phyloP scores from a whole-genome alignment of 345 rosid species.

The Populus nigra region DNA sequence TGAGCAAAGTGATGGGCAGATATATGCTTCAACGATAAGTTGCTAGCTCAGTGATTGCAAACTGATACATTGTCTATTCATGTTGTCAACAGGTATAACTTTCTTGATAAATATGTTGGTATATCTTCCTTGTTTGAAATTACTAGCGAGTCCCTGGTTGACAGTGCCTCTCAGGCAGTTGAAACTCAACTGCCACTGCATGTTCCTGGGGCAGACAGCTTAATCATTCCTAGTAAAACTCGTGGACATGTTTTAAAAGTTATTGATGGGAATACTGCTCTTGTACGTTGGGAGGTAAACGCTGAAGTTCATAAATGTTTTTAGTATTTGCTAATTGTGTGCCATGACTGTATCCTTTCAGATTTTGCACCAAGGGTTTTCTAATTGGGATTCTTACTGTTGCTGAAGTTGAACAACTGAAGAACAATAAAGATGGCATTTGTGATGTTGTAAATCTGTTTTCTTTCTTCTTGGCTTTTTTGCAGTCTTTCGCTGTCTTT shows the following conservation, averaged over 20 bases:
- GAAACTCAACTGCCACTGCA: slow-evolving; percentile 56
- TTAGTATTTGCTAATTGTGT: slow-evolving; percentile 7
- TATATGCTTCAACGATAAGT: background rate
- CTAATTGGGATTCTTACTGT: background rate
- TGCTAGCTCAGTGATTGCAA: background rate
- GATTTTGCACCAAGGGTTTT: slow-evolving; percentile 6
- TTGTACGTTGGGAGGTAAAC: slow-evolving; percentile 97
- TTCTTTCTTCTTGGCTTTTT: too few relatives aligned
- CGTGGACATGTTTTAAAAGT: slow-evolving; percentile 71
- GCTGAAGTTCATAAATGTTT: slow-evolving; percentile 6
- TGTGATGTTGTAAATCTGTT: background rate
- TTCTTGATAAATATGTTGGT: slow-evolving; percentile 84
- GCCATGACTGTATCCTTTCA: background rate
- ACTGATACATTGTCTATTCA: slow-evolving; percentile 6
- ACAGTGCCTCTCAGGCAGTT: slow-evolving; percentile 55
- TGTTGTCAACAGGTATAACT: slow-evolving; percentile 66
- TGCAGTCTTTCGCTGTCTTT: too few relatives aligned
- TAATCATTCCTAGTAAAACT: slow-evolving; percentile 69
- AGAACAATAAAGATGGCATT: background rate
- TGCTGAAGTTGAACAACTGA: background rate
- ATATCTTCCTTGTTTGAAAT: slow-evolving; percentile 73
- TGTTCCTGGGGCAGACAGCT: slow-evolving; percentile 77
- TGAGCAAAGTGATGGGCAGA: background rate
- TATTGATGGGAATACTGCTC: slow-evolving; percentile 55
- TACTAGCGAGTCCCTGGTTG: slow-evolving; percentile 48